phyloP scores from a whole-genome alignment of 352 stramenopile genomes.

The Pythium phragmiticola region DNA sequence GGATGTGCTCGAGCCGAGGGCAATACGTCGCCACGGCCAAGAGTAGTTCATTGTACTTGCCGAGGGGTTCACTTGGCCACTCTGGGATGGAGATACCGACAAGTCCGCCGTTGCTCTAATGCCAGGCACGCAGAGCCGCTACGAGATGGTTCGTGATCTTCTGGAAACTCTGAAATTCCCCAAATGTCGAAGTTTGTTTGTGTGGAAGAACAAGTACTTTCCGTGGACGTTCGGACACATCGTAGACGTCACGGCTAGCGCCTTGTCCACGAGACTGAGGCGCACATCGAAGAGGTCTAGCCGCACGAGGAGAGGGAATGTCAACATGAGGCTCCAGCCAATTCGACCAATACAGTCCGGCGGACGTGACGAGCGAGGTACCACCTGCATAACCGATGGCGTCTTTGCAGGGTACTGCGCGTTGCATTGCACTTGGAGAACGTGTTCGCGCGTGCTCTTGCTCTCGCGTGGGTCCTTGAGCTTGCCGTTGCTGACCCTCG shows the following conservation, averaged over 20 bases:
- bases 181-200: not conserved
- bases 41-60: not conserved
- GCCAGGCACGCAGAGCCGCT: not conserved
- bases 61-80: not conserved
- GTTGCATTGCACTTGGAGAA: not conserved
- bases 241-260: not conserved
- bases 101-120: not conserved
- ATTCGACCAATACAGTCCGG: not conserved
- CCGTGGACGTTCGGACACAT: not conserved
- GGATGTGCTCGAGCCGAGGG: not conserved
- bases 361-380: not conserved
- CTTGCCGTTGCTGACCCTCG: not conserved
- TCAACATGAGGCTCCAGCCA: not conserved
- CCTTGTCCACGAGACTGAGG: not conserved
- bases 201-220: not conserved
- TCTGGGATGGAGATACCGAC: not conserved
- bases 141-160: not conserved
- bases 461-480: not conserved
- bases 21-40: not conserved
- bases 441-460: not conserved
- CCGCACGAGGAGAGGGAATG: not conserved
- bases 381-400: not conserved
- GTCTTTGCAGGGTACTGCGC: not conserved
- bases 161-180: not conserved
- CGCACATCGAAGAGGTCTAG: not conserved